These are phyloP conservation scores for Anacardium occidentale DNA, from an alignment of 345 rosid genomes.

Conservation along the genomic window DNA sequence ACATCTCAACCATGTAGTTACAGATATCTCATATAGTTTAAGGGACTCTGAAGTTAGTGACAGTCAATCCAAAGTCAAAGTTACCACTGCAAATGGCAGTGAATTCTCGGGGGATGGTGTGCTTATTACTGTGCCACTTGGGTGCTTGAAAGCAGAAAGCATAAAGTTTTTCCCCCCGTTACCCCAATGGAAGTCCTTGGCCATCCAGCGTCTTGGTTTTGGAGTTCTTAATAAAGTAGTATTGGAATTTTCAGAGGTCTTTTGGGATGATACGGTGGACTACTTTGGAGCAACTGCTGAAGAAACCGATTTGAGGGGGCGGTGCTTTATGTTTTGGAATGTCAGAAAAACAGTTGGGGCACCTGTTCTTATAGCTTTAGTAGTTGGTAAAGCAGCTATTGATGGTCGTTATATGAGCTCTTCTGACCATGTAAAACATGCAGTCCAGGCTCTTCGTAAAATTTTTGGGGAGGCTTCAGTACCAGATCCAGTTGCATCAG, in stretches of 20 bases:
- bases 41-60: conserved; percentile 41
- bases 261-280: conserved; percentile 98
- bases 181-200: conserved; percentile 88
- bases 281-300: conserved; percentile 99
- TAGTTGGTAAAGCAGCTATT: conserved; percentile 96
- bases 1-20: conserved; percentile 64
- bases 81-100: conserved; percentile 70
- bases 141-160: conserved; percentile 94
- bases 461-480: conserved; percentile 87
- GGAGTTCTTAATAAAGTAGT: conserved; percentile 98
- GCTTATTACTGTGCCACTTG: conserved; percentile 93
- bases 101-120: conserved; percentile 91
- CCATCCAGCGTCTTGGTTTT: conserved; percentile 90
- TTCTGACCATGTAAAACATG: conserved; percentile 83
- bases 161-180: conserved; percentile 85
- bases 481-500: conserved; percentile 96
- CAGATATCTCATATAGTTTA: conserved; percentile 63
- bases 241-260: conserved; percentile 80
- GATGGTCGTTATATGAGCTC: conserved; percentile 64
- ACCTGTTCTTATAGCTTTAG: conserved; percentile 95
- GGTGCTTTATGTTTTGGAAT: conserved; percentile 99
- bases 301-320: conserved; percentile 84
- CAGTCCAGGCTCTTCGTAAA: conserved; percentile 84
- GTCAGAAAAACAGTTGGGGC: conserved; percentile 94
- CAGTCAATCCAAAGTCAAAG: conserved; percentile 51